Percentiles rank a stretch among this genome's conserved stretches.
Evolutionary conservation across 2,329 filamentous ascomycete genomes (phyloP).

Genomic region (Alternaria gaisen): DNA sequence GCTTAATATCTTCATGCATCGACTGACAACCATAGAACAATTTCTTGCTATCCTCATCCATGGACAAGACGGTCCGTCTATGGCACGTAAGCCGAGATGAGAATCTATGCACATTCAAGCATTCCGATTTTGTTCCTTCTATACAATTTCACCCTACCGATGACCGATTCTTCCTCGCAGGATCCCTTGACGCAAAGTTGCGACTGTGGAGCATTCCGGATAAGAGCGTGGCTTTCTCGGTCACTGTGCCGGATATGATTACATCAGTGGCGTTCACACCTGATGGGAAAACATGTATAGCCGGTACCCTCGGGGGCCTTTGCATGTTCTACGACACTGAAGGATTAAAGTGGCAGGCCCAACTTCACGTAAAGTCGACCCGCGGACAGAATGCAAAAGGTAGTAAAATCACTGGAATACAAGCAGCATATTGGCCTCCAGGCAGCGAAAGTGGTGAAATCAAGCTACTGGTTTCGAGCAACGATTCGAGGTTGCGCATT

Average conservation of each 20-base stretch:
- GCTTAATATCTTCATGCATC: not conserved
- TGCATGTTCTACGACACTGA: conserved; percentile 95
- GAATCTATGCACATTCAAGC: conserved; percentile 92
- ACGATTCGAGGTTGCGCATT: conserved; percentile 89
- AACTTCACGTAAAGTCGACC: conserved; percentile 92
- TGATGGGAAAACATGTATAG: conserved; percentile 88
- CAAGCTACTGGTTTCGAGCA: conserved; percentile 90
- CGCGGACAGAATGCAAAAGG: conserved; percentile 93
- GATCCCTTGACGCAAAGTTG: conserved; percentile 86
- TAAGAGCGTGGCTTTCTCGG: conserved; percentile 86
- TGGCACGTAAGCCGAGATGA: conserved; percentile 90
- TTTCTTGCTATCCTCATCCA: conserved; percentile 92
- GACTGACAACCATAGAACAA: conserved; percentile 70
- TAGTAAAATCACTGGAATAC: conserved; percentile 96
- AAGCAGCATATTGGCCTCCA: conserved; percentile 71
- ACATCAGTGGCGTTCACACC: conserved; percentile 94
- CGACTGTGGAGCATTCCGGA: conserved; percentile 97
- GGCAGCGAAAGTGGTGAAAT: conserved; percentile 70
- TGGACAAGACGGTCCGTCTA: conserved; percentile 95
- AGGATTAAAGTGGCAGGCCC: conserved; percentile 80
- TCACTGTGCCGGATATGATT: conserved; percentile 82
- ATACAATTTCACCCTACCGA: conserved; percentile 94
- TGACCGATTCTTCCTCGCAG: conserved; percentile 95
- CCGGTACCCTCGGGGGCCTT: conserved; percentile 83
- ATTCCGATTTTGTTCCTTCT: conserved; percentile 93